Conservation (phyloP, 768 basidiomycete genomes). For the Auriscalpium microsporum region DNA sequence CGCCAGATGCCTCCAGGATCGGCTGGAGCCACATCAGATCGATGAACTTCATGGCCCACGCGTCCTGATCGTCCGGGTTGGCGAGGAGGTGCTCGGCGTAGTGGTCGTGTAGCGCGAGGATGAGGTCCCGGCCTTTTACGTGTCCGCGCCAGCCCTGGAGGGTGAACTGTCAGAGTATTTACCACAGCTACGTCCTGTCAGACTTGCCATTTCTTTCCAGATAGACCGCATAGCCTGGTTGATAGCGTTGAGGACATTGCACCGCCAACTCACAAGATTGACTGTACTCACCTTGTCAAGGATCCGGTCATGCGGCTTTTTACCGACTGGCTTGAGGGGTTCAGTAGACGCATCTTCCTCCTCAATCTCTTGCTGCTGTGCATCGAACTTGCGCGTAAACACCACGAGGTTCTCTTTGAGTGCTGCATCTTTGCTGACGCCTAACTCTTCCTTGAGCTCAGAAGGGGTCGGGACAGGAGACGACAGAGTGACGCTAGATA, state of each 20-base stretch:
- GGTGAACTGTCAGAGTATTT: not conserved
- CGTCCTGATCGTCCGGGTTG: slow-evolving; percentile 7
- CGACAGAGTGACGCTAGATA: slow-evolving; percentile 1
- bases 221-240: slow-evolving; percentile 4
- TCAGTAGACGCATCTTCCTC: not conserved
- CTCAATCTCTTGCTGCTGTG: not conserved
- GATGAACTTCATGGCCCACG: slow-evolving; percentile 19
- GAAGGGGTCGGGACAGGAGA: slow-evolving; percentile 15
- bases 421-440: slow-evolving; percentile 11
- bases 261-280: not conserved
- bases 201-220: slow-evolving; percentile 18
- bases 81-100: slow-evolving; percentile 15
- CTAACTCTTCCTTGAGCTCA: slow-evolving; percentile 10
- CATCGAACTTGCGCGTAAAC: slow-evolving; percentile 12
- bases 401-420: slow-evolving; percentile 9
- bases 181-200: not conserved
- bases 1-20: slow-evolving; percentile 23
- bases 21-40: slow-evolving; percentile 12
- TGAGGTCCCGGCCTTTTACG: not conserved
- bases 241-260: not conserved
- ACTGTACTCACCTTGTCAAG: slow-evolving; percentile 15
- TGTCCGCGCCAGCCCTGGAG: not conserved
- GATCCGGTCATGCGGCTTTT: slow-evolving; percentile 17
- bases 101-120: slow-evolving; percentile 23
- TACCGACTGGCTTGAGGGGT: slow-evolving; percentile 9